Evolutionary conservation across 2,329 filamentous ascomycete species (phyloP).

Genomic region (Alternaria arborescens): DNA sequence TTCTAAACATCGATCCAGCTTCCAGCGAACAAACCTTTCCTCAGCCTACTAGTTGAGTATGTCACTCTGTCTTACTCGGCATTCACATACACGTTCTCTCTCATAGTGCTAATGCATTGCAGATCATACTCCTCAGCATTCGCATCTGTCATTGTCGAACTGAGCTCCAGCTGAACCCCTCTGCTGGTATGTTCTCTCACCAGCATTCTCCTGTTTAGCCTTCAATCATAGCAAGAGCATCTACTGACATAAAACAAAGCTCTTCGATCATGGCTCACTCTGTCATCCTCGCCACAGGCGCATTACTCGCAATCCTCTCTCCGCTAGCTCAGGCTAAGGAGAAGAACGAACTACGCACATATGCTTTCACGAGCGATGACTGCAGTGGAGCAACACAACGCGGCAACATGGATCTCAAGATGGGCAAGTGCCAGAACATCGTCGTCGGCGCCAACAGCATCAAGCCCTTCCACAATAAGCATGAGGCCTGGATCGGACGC

Average conservation of each 20-base stretch:
- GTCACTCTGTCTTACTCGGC: background rate
- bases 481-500: slow-evolving; percentile 10
- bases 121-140: background rate
- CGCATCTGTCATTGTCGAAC: background rate
- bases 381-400: slow-evolving; percentile 28
- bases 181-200: background rate
- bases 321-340: slow-evolving; percentile 24
- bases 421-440: slow-evolving; percentile 28
- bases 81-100: background rate
- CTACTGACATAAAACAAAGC: background rate
- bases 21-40: background rate
- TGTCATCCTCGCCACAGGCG: slow-evolving; percentile 18
- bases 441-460: slow-evolving; percentile 25
- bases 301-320: slow-evolving; percentile 25
- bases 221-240: background rate
- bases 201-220: background rate
- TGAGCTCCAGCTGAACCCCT: background rate
- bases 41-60: background rate
- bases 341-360: slow-evolving; percentile 23
- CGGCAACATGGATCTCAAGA: slow-evolving; percentile 28
- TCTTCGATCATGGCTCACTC: slow-evolving; percentile 21
- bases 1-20: background rate
- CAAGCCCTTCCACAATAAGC: slow-evolving; percentile 20
- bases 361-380: slow-evolving; percentile 21
- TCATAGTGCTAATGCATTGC: background rate